These are phyloP conservation scores for Fusarium decemcellulare DNA, from an alignment of 2,329 filamentous ascomycete genomes.

Conservation along the genomic window DNA sequence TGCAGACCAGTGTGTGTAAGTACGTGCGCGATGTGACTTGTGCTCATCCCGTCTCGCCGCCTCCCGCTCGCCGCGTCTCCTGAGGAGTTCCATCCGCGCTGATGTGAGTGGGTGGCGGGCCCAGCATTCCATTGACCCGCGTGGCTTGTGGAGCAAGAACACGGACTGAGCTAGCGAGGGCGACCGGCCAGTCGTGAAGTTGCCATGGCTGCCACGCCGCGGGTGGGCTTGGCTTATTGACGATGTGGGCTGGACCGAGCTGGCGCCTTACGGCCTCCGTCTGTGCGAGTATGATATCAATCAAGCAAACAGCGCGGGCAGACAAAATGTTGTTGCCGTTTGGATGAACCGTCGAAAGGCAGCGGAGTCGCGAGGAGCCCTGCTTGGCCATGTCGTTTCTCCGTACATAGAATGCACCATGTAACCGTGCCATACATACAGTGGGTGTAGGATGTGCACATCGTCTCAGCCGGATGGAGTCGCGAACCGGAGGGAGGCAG, in stretches of 20 bases:
- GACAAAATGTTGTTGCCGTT: slow-evolving; percentile 24
- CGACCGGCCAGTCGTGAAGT: slow-evolving; percentile 29
- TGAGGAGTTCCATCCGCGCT: slow-evolving; percentile 29
- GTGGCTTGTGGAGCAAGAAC: slow-evolving; percentile 47
- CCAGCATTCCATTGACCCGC: slow-evolving; percentile 46
- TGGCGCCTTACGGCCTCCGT: slow-evolving; percentile 31
- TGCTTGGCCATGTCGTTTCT: slow-evolving; percentile 11
- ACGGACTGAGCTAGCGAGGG: slow-evolving; percentile 35
- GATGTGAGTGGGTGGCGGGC: slow-evolving; percentile 18
- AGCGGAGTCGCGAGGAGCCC: slow-evolving; percentile 29
- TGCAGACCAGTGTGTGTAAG: slow-evolving; percentile 21
- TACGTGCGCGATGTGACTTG: slow-evolving; percentile 22
- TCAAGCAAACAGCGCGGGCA: slow-evolving; percentile 22
- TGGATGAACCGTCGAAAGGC: slow-evolving; percentile 10
- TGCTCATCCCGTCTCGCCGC: slow-evolving; percentile 24
- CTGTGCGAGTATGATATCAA: slow-evolving; percentile 40
- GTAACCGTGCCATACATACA: slow-evolving; percentile 28
- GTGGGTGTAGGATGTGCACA: slow-evolving; percentile 21
- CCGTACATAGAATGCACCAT: slow-evolving; percentile 20
- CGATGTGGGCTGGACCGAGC: slow-evolving; percentile 25
- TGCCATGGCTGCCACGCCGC: slow-evolving; percentile 34
- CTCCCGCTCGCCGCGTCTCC: slow-evolving; percentile 22
- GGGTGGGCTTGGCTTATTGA: slow-evolving; percentile 29
- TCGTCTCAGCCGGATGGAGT: slow-evolving; percentile 38
- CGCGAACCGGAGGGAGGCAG: slow-evolving; percentile 15